These are phyloP conservation scores for Neofusicoccum sp. DNA, from an alignment of 2,329 filamentous ascomycete species.

Conservation along the genomic window DNA sequence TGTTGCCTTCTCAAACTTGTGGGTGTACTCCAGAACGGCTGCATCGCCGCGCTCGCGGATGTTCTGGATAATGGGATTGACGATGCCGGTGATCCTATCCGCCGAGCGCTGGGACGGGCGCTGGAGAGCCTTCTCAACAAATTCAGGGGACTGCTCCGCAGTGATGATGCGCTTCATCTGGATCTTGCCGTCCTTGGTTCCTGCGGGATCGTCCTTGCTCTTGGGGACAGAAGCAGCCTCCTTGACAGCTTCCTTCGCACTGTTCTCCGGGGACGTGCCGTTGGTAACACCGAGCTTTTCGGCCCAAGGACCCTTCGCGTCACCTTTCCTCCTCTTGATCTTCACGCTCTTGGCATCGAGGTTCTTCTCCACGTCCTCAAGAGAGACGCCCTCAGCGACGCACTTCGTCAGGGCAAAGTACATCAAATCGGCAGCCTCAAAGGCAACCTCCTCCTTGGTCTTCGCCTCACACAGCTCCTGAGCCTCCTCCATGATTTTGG, in stretches of 20 bases:
- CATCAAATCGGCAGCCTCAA: constrained; percentile 90
- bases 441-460: constrained; percentile 79
- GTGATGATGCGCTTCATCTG: constrained; percentile 79
- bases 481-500: constrained; percentile 98
- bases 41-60: constrained; percentile 82
- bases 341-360: constrained; percentile 94
- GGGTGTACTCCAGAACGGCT: constrained; percentile 86
- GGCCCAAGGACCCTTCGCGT: constrained; percentile 91
- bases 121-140: constrained; percentile 73
- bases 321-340: constrained; percentile 87
- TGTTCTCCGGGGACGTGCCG: constrained; percentile 22
- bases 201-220: constrained; percentile 51
- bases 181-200: constrained; percentile 58
- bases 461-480: constrained; percentile 89
- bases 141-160: constrained; percentile 59
- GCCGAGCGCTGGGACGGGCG: constrained; percentile 91
- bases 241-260: constrained; percentile 43
- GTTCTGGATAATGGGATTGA: constrained; percentile 86
- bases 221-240: constrained; percentile 56
- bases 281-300: constrained; percentile 60
- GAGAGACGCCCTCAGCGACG: constrained; percentile 74
- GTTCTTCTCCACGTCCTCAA: constrained; percentile 88
- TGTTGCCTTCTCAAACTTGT: constrained; percentile 96
- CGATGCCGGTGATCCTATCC: constrained; percentile 89
- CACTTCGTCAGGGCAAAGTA: constrained; percentile 96